Percentiles rank a stretch among this genome's conserved stretches.
phyloP scores from a whole-genome alignment of 2,329 filamentous ascomycete genomes.

The Tympanopsis confertula region DNA sequence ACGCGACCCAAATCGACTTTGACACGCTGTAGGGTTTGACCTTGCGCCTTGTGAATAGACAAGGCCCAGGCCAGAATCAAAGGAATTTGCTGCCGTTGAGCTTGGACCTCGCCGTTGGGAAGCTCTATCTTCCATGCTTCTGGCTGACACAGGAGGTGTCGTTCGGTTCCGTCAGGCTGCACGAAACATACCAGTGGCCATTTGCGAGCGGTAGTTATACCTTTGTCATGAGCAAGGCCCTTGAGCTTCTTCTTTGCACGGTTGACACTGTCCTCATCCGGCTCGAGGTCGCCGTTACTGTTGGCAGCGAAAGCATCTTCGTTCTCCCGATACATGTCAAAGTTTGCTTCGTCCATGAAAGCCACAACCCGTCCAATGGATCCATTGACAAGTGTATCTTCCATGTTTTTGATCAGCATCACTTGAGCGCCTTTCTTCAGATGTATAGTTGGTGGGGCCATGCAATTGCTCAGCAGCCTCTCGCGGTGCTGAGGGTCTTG shows the following conservation, averaged over 20 bases:
- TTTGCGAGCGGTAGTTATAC: slow-evolving; percentile 36
- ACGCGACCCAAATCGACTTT: slow-evolving; percentile 36
- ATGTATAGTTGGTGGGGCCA: slow-evolving; percentile 72
- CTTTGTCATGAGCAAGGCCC: slow-evolving; percentile 28
- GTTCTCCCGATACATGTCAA: slow-evolving; percentile 43
- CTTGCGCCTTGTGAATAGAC: slow-evolving; percentile 51
- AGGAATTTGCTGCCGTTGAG: slow-evolving; percentile 61
- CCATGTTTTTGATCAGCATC: slow-evolving; percentile 99
- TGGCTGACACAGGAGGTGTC: slow-evolving; percentile 69
- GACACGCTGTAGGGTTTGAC: slow-evolving; percentile 48
- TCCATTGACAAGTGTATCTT: slow-evolving; percentile 86
- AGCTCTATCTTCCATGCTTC: slow-evolving; percentile 95
- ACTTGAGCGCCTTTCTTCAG: slow-evolving; percentile 90
- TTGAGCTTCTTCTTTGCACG: slow-evolving; percentile 21
- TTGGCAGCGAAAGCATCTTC: slow-evolving; percentile 33
- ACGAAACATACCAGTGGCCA: slow-evolving; percentile 81
- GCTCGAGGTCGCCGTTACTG: slow-evolving; percentile 22
- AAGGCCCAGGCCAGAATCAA: slow-evolving; percentile 49
- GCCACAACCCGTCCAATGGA: slow-evolving; percentile 75
- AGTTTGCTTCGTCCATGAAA: slow-evolving; percentile 63
- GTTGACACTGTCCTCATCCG: slow-evolving; percentile 29
- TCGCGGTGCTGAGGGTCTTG: slow-evolving; percentile 57
- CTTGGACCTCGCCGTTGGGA: slow-evolving; percentile 89
- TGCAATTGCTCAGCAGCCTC: slow-evolving; percentile 75
- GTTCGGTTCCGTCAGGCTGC: slow-evolving; percentile 63